Conservation (phyloP, 345 rosid species). For the Dimocarpus longan region DNA sequence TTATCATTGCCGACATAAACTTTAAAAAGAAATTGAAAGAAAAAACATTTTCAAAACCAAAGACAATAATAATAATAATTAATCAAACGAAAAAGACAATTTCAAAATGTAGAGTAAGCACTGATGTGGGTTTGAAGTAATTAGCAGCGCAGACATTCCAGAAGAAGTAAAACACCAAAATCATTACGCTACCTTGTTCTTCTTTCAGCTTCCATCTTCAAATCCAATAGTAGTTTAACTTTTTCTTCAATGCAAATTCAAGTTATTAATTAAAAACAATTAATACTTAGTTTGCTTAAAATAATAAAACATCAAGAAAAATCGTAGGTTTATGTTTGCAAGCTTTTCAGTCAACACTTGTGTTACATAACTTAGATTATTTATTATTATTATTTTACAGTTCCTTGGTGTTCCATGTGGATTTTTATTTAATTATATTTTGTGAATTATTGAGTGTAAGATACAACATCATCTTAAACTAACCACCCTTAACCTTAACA, state of each 20-base stretch:
- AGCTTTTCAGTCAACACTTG: not conserved
- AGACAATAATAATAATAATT: not conserved
- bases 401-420: not conserved
- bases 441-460: not conserved
- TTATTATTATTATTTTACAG: not conserved
- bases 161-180: not conserved
- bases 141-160: constrained; percentile 7
- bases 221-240: not conserved
- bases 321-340: too few species aligned
- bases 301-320: not conserved
- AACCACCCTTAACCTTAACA: not conserved
- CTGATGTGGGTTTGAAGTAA: constrained; percentile 15
- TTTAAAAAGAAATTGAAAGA: too few species aligned
- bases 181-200: constrained; percentile 8
- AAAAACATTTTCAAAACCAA: not conserved
- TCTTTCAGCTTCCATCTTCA: not conserved
- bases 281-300: not conserved
- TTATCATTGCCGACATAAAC: too few species aligned
- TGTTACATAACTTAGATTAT: not conserved
- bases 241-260: not conserved
- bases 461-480: not conserved
- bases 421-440: not conserved
- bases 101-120: not conserved
- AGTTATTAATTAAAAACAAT: not conserved
- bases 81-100: too few species aligned